A percentile compares a stretch with the other conserved stretches of the same genome.
phyloP scores from a whole-genome alignment of 2,329 filamentous ascomycete species.

The Waltergamsia citrina region DNA sequence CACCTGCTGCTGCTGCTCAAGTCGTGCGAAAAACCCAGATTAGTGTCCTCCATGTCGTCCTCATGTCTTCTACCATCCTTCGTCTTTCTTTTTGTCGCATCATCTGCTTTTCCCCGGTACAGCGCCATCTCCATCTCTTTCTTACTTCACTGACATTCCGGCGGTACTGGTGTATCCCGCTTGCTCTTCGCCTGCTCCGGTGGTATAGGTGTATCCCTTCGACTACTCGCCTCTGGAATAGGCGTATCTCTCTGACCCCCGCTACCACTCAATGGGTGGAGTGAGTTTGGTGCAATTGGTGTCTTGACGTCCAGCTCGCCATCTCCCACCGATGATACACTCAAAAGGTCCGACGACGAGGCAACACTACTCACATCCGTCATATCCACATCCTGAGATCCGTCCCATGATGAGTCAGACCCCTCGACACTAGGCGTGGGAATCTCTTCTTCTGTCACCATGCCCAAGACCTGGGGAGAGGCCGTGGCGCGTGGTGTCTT shows the following conservation, averaged over 20 bases:
- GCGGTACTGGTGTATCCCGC: conserved; percentile 4
- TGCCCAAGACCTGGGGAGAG: conserved; percentile 8
- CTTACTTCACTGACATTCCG: not conserved
- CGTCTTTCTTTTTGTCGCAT: too few species aligned
- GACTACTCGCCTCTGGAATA: conserved; percentile 1
- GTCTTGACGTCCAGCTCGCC: conserved; percentile 28
- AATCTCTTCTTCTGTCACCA: conserved; percentile 14
- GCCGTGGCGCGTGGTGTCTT: conserved; percentile 10
- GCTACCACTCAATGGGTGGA: too few species aligned
- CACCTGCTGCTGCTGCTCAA: not conserved
- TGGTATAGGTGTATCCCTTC: conserved; percentile 13
- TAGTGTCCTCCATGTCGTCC: too few species aligned
- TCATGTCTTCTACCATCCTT: too few species aligned
- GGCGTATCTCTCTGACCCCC: conserved; percentile 3
- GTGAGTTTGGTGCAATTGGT: conserved; percentile 22
- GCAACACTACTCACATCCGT: conserved; percentile 33
- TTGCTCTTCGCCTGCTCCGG: conserved; percentile 8
- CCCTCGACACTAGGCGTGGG: conserved; percentile 32
- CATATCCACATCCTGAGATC: conserved; percentile 34
- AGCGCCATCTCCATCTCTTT: not conserved
- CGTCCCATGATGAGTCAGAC: conserved; percentile 16
- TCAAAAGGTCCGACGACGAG: conserved; percentile 21
- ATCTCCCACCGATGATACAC: conserved; percentile 16
- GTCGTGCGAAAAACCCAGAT: not conserved
- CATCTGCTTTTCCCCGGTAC: too few species aligned